Percentiles rank a stretch among this genome's conserved stretches.
Evolutionary conservation across 306 rosid genomes (phyloP).

Genomic region (Begonia masoniana): DNA sequence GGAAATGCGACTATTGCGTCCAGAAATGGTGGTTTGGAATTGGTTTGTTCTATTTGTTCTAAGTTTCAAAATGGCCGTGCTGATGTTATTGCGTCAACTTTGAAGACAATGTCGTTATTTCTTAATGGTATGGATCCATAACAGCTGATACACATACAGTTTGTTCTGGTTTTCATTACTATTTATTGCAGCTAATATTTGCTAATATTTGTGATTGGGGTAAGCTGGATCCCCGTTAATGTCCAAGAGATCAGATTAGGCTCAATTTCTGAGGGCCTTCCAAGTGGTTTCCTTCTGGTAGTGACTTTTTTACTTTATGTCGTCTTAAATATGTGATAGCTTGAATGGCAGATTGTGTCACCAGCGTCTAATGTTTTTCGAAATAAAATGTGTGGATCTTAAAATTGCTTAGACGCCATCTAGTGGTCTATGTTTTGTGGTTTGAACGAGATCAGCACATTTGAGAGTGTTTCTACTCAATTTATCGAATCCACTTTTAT

Average conservation of each 20-base stretch:
- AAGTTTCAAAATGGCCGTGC: slow-evolving; percentile 21
- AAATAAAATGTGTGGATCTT: too few relatives aligned
- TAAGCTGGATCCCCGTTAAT: too few relatives aligned
- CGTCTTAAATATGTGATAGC: too few relatives aligned
- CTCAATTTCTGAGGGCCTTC: too few relatives aligned
- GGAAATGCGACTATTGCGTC: slow-evolving; percentile 55
- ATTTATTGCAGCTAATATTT: background rate
- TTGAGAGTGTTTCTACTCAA: slow-evolving; percentile 3
- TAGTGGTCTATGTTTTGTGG: background rate
- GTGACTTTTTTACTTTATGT: too few relatives aligned
- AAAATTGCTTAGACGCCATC: background rate
- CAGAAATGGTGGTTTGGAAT: slow-evolving; percentile 52
- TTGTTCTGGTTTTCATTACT: background rate
- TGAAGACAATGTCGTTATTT: slow-evolving; percentile 37
- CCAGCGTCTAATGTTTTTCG: too few relatives aligned
- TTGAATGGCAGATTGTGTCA: too few relatives aligned
- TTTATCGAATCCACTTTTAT: background rate
- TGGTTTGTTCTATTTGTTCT: slow-evolving; percentile 47
- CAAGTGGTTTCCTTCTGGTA: too few relatives aligned
- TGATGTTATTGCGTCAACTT: slow-evolving; percentile 24
- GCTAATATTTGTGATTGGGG: too few relatives aligned
- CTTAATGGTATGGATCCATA: slow-evolving; percentile 41
- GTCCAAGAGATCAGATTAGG: too few relatives aligned
- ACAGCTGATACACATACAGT: background rate
- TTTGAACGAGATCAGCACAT: background rate